A percentile compares a stretch with the other conserved stretches of the same genome.
phyloP scores from a whole-genome alignment of 2,329 filamentous ascomycete species.

The Diaporthe citriasiana region DNA sequence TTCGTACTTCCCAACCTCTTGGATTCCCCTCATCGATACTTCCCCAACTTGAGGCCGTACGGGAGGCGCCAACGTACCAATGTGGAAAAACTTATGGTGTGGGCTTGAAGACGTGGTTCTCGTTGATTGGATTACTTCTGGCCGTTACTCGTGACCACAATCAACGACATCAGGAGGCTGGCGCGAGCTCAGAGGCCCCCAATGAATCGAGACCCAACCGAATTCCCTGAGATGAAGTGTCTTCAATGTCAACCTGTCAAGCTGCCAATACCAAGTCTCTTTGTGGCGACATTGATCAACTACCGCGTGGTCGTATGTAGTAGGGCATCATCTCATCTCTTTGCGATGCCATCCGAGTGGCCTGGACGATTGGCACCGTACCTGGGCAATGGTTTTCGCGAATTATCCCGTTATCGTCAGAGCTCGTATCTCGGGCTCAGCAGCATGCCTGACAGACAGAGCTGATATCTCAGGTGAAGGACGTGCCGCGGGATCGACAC shows the following conservation, averaged over 20 bases:
- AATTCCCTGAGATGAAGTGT: slow-evolving; percentile 7
- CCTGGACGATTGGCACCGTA: neutral
- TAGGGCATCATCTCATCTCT: slow-evolving; percentile 3
- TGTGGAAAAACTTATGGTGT: slow-evolving; percentile 48
- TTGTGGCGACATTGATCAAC: slow-evolving; percentile 14
- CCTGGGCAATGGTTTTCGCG: neutral
- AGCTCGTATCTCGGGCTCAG: slow-evolving; percentile 2
- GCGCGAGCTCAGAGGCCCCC: slow-evolving; percentile 45
- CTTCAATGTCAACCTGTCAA: slow-evolving; percentile 3
- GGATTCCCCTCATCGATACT: slow-evolving; percentile 37
- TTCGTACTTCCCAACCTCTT: slow-evolving; percentile 31
- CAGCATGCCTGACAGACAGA: slow-evolving; percentile 1
- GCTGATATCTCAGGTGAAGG: slow-evolving; percentile 21
- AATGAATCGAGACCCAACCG: slow-evolving; percentile 49
- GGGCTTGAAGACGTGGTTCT: slow-evolving; percentile 52
- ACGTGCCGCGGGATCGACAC: slow-evolving; percentile 29
- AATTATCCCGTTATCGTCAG: neutral
- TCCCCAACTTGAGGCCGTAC: slow-evolving; percentile 32
- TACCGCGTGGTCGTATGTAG: neutral
- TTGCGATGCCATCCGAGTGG: neutral
- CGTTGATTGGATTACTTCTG: slow-evolving; percentile 50
- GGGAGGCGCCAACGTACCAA: slow-evolving; percentile 43
- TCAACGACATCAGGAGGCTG: slow-evolving; percentile 46
- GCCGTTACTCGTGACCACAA: slow-evolving; percentile 48
- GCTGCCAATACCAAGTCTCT: slow-evolving; percentile 1